Conservation (phyloP, 179 eudicot genomes). For the Corrigiola litoralis region DNA sequence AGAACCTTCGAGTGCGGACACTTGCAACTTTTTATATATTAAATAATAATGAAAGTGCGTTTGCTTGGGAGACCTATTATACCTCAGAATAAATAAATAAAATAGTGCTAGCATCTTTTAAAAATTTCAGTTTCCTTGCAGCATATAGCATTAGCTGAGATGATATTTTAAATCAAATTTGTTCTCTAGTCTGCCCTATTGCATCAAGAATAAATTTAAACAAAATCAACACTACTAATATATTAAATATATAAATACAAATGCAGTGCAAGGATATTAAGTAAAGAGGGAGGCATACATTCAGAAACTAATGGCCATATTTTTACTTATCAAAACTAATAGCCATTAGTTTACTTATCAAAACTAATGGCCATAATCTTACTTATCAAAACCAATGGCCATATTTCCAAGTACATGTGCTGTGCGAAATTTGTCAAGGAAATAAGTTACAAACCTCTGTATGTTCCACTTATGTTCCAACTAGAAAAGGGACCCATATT, state of each 20-base stretch:
- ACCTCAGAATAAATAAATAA: too few species aligned
- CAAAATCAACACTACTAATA: not conserved
- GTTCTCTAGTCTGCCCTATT: not conserved
- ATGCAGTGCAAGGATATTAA: not conserved
- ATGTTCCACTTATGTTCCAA: constrained; percentile 95
- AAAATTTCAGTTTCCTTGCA: not conserved
- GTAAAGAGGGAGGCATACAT: not conserved
- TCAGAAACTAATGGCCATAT: too few species aligned
- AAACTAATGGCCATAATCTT: too few species aligned
- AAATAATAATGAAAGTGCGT: not conserved
- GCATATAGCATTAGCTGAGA: not conserved
- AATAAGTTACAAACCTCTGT: constrained; percentile 58
- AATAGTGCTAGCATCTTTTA: not conserved
- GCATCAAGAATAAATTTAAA: not conserved
- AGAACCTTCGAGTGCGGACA: not conserved
- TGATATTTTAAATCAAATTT: not conserved
- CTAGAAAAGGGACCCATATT: constrained; percentile 69
- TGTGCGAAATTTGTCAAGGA: not conserved
- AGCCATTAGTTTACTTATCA: too few species aligned
- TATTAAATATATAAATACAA: not conserved
- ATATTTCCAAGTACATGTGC: not conserved
- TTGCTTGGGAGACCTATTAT: not conserved
- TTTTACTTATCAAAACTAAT: too few species aligned
- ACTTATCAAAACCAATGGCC: not conserved
- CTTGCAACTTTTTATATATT: not conserved